Percentiles rank a stretch among this genome's conserved stretches.
These are phyloP conservation scores for Cephalotrichum gorgonifer DNA, from an alignment of 2,329 filamentous ascomycete genomes.

Conservation along the genomic window DNA sequence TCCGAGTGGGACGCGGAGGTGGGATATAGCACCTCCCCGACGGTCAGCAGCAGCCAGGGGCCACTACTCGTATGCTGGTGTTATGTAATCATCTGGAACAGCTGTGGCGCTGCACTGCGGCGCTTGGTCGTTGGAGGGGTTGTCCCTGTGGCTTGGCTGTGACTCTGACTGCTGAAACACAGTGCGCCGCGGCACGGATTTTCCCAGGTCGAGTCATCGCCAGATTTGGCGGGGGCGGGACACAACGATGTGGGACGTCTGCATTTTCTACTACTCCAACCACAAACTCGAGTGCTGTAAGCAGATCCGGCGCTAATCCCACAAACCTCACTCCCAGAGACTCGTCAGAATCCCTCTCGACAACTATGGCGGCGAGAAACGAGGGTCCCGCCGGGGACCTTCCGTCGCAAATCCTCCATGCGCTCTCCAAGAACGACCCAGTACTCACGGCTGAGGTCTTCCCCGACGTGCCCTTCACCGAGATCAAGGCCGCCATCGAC, in stretches of 20 bases:
- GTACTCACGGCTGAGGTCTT: slow-evolving; percentile 62
- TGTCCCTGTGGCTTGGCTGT: background rate
- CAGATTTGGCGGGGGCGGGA: background rate
- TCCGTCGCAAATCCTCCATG: slow-evolving; percentile 53
- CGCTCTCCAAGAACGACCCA: slow-evolving; percentile 52
- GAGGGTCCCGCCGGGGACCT: slow-evolving; percentile 40
- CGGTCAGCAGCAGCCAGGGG: too few relatives aligned
- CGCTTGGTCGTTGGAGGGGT: background rate
- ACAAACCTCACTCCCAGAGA: background rate
- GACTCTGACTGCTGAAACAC: background rate
- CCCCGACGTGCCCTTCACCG: slow-evolving; percentile 52
- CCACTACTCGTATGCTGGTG: too few relatives aligned
- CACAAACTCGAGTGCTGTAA: background rate
- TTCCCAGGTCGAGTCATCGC: slow-evolving; percentile 4
- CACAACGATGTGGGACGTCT: background rate
- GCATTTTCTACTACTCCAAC: background rate
- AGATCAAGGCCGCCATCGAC: slow-evolving; percentile 81
- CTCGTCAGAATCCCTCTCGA: background rate
- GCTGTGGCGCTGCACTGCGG: background rate
- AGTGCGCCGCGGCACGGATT: background rate
- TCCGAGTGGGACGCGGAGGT: too few relatives aligned
- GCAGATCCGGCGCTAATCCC: background rate
- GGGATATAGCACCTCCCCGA: too few relatives aligned
- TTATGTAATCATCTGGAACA: too few relatives aligned
- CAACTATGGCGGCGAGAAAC: slow-evolving; percentile 30